Evolutionary conservation across 768 basidiomycete species (phyloP), one percentile per base, ranked within the genome.

Genomic region (Cubamyces lactineus): DNA sequence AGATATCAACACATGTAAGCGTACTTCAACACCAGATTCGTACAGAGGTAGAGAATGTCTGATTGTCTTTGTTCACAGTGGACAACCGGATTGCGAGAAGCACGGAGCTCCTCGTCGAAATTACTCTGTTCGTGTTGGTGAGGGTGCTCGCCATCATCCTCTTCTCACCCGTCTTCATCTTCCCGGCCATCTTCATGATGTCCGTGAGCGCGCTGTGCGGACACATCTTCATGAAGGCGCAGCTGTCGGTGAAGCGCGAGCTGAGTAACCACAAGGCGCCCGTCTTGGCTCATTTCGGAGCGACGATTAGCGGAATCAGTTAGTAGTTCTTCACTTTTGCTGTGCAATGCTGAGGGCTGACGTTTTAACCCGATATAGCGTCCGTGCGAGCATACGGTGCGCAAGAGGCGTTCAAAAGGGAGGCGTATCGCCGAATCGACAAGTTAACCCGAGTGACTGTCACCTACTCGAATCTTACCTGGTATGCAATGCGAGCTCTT

Each of bases 371-470:
- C 28, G 3, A 26, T 38, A 66, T 70, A 76, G 69, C 71, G 12
- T 81, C 82, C 1, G 82, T 86, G 26, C 76, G 84, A 3, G 84
- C 84, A 1, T 86, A 83, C 63, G 80, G 82, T 16, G 82, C 82
- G 13, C 77, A 85, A 64, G 72, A 74, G 9, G 67, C 73, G 6
- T 82, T 75, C 70, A 78, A 70, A 57, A 51, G 41, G 60, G 76
- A 83, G 62, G 75, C 80, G 9, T 65, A 77, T 40, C 61, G 65
- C 21, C 75, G 82, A 7, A 80, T 84, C 28, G 78, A 86, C 64
- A 74, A 73, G 45, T 86, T 81, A 61, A 71, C 74, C 3, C 71
- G 75, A 40, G 67, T 76, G 0, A 75, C 75, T 1, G 68, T 77
- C 30, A 72, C 73, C 4, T 79, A 78, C 72, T 83, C 80, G 62